Evolutionary conservation across 169 alveolate genomes (phyloP).

Genomic region (Theileria parva): DNA sequence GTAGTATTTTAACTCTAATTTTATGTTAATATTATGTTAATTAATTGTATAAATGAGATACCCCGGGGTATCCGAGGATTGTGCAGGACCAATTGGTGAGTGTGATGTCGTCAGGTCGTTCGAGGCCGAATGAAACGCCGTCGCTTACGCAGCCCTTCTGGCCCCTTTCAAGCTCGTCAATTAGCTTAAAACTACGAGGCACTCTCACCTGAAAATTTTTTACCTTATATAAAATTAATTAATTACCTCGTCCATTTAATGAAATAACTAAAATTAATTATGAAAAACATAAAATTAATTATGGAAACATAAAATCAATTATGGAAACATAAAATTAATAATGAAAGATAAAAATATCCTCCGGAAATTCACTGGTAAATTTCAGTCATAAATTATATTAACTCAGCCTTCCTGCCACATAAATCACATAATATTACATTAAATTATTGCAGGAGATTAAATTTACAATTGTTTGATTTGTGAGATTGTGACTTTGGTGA

Average conservation of each 20-base stretch:
- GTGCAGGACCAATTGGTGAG: constrained; percentile 94
- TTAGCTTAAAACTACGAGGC: constrained; percentile 96
- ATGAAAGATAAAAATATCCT: too few relatives aligned
- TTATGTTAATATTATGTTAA: too few relatives aligned
- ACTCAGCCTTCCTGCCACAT: too few relatives aligned
- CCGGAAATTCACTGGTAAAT: background rate
- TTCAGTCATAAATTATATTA: too few relatives aligned
- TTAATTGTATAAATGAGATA: constrained; percentile 52
- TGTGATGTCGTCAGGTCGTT: constrained; percentile 91
- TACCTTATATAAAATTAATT: background rate
- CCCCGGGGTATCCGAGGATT: constrained; percentile 91
- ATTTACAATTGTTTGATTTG: background rate
- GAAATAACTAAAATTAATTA: background rate
- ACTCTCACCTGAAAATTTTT: constrained; percentile 74
- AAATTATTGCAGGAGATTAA: too few relatives aligned
- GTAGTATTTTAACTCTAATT: too few relatives aligned
- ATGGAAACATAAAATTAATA: background rate
- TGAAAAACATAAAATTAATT: background rate
- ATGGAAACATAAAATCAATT: background rate
- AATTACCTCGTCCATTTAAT: constrained; percentile 62
- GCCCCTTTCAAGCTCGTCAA: constrained; percentile 96
- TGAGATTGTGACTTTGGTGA: background rate
- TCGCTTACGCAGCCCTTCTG: constrained; percentile 95
- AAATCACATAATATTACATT: too few relatives aligned
- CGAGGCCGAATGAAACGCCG: constrained; percentile 94